Percentiles rank a stretch among this genome's conserved stretches.
Conservation (phyloP, 331 rosid species). For the Cucumis variabilis region DNA sequence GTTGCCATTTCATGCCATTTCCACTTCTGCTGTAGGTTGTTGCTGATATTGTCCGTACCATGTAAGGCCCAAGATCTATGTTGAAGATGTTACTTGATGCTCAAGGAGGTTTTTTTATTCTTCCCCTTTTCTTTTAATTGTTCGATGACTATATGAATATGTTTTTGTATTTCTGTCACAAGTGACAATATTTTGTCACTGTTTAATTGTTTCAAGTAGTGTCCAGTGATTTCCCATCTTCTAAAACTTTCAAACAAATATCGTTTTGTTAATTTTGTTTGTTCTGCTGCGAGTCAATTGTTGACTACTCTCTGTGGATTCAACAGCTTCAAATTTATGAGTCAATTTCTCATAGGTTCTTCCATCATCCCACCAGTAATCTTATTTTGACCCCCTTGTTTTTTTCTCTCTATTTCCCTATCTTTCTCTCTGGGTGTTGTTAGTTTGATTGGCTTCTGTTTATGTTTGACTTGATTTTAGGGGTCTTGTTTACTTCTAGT, state of each 20-base stretch:
- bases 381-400: not conserved
- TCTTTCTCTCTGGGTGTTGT: not conserved
- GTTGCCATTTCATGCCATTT: not conserved
- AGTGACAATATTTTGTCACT: not conserved
- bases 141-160: not conserved
- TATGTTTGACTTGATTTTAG: constrained; percentile 25
- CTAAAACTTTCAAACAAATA: not conserved
- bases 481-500: constrained; percentile 1
- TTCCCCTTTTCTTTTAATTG: not conserved
- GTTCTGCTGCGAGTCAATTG: not conserved
- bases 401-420: not conserved
- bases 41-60: constrained; percentile 86
- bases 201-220: not conserved
- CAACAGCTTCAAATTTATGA: constrained; percentile 40
- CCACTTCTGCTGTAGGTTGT: constrained; percentile 63
- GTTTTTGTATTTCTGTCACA: not conserved
- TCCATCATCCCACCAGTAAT: too few relatives aligned
- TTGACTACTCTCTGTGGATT: constrained; percentile 37
- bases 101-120: constrained; percentile 63
- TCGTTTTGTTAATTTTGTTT: not conserved
- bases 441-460: constrained; percentile 11
- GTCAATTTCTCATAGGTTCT: too few relatives aligned
- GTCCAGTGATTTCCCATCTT: not conserved
- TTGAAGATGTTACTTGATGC: constrained; percentile 95
- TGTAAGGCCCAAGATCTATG: constrained; percentile 99